Base-by-base conservation (phyloP, 1,139 yeast genomes). In the Geotrichum macrosporum region DNA sequence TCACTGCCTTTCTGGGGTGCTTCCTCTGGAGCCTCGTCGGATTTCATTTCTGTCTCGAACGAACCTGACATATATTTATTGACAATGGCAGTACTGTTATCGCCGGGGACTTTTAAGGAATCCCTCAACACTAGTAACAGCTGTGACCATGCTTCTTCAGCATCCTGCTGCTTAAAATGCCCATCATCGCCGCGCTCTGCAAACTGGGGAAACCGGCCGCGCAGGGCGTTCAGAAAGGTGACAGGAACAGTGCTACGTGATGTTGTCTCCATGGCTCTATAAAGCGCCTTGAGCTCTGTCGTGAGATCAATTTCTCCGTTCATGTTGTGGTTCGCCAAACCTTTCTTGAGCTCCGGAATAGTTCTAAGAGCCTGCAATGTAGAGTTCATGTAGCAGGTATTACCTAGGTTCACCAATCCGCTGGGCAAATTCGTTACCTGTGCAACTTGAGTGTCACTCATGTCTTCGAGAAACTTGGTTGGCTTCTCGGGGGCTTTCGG, bases 91-190 rank as follows among this genome's bases (percentile, higher is more conserved):
- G 51, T 45, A 16, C 50, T 47, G 20, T 43, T 38, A 15, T 45
- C 54, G 1, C 41, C 51, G 16, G 50, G 47, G 16, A 34, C 35
- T 26, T 54, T 51, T 29, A 55, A 50, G n/a, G 57, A 54, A 22
- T 50, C 41, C 20, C 77, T 68, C 53, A 87, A 66, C 29, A 75
- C 67, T 39, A 72, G 69, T 54, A 89, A 68, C 48, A 92, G 74
- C 62, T 85, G 94, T 12, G 96, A 82, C 69, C 81, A 88, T 21
- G 94, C 85, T 64, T 92, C 99, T 68, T 92, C 99, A 0, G 98
- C 98, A 71, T 92, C 99, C 66, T 92, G 99, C 69, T 92, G 98
- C 64, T 85, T 88, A 63, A 76, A 84, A 51, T 76, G 72, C 1
- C 96, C 96, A 48, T 72, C 70, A 43, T 75, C 74, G 44, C 77